A percentile compares a stretch with the other conserved stretches of the same genome.
Conservation (phyloP, 768 basidiomycete genomes). For the Sporobolomyces pararoseus region DNA sequence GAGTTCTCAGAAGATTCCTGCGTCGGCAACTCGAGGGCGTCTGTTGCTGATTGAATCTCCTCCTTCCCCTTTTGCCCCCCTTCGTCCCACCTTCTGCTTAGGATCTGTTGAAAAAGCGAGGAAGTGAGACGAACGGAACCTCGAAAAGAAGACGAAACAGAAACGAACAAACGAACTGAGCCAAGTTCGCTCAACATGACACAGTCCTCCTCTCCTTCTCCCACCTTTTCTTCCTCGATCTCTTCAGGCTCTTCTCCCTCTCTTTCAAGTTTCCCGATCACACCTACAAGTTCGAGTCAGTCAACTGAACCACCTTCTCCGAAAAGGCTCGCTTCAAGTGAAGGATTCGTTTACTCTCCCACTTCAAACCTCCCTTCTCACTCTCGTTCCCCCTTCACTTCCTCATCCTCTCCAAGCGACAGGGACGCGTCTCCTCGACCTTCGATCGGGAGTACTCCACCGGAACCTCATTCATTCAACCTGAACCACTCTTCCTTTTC, state of each 20-base stretch:
- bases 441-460: background rate
- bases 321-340: too few species aligned
- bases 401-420: constrained; percentile 2
- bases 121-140: too few species aligned
- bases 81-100: too few species aligned
- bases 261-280: constrained; percentile 14
- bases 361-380: background rate
- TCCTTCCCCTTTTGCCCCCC: too few species aligned
- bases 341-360: constrained; percentile 5
- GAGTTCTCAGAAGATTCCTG: background rate
- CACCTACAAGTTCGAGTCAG: constrained; percentile 9
- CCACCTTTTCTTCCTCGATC: background rate
- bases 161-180: background rate
- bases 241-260: background rate
- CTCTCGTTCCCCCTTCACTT: background rate
- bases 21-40: background rate
- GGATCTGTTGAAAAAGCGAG: too few species aligned
- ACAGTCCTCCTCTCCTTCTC: background rate
- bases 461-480: constrained; percentile 6
- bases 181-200: background rate
- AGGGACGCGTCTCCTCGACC: background rate
- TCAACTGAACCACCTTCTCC: constrained; percentile 6
- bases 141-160: background rate
- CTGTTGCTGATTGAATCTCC: too few species aligned
- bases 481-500: background rate